A percentile compares a stretch with the other conserved stretches of the same genome.
Conservation (phyloP, 1,284 basidiomycete species). For the Pisolithus thermaeus region DNA sequence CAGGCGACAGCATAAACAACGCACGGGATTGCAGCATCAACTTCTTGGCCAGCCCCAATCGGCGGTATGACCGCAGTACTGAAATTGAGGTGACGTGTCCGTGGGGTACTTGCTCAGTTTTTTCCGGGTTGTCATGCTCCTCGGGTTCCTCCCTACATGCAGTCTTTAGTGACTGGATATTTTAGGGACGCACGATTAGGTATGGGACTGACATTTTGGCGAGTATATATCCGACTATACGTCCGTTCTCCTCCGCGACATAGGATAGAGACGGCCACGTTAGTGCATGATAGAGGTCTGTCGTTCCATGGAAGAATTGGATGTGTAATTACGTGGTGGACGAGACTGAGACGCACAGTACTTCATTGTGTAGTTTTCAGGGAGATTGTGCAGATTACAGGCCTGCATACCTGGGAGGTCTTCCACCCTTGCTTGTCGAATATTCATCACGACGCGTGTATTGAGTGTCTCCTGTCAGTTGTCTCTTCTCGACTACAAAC, state of each 20-base stretch:
- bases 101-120: slow-evolving; percentile 56
- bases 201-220: slow-evolving; percentile 79
- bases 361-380: slow-evolving; percentile 92
- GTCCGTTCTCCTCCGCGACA: slow-evolving; percentile 92
- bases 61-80: slow-evolving; percentile 84
- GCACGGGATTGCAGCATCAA: slow-evolving; percentile 90
- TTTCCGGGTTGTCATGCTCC: slow-evolving; percentile 20
- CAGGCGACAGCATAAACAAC: slow-evolving; percentile 25
- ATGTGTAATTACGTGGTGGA: slow-evolving; percentile 3
- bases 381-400: slow-evolving; percentile 89
- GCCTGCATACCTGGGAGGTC: slow-evolving; percentile 87
- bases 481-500: background rate
- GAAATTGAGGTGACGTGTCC: slow-evolving; percentile 97
- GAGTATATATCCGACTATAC: slow-evolving; percentile 94
- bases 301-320: background rate
- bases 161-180: slow-evolving; percentile 6
- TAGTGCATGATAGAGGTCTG: slow-evolving; percentile 92
- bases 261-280: slow-evolving; percentile 97
- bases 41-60: slow-evolving; percentile 88
- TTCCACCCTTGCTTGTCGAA: slow-evolving; percentile 48
- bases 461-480: background rate
- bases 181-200: background rate
- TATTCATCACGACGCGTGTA: slow-evolving; percentile 39
- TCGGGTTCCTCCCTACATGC: slow-evolving; percentile 40
- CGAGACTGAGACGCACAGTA: slow-evolving; percentile 56